phyloP scores from a whole-genome alignment of 495 filamentous ascomycete species.

The Penicillium nucicola region DNA sequence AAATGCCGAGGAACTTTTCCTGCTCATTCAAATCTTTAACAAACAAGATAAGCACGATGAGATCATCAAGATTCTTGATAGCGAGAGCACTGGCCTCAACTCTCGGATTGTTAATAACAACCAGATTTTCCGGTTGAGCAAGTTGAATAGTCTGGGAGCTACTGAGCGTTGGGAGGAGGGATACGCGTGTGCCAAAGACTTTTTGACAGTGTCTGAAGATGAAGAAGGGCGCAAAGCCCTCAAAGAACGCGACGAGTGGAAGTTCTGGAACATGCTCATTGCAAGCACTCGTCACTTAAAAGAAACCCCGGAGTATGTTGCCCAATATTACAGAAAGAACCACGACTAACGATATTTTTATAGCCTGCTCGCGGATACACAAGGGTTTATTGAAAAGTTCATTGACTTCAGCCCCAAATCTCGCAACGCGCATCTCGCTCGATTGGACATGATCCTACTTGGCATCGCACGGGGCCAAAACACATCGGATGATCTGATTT shows the following conservation, averaged over 20 bases:
- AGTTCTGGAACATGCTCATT: constrained; percentile 49
- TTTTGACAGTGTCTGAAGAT: constrained; percentile 33
- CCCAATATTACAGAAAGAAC: neutral
- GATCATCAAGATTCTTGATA: constrained; percentile 48
- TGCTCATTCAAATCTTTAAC: constrained; percentile 52
- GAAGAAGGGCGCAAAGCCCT: constrained; percentile 32
- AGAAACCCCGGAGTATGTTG: constrained; percentile 33
- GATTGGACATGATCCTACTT: constrained; percentile 25
- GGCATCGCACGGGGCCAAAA: constrained; percentile 27
- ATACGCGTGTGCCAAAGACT: constrained; percentile 39
- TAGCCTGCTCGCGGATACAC: constrained; percentile 31
- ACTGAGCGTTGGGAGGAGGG: constrained; percentile 46
- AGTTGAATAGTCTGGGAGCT: constrained; percentile 43
- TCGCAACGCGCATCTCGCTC: constrained; percentile 48
- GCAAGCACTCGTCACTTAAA: constrained; percentile 21
- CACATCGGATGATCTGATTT: constrained; percentile 34
- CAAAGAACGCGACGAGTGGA: constrained; percentile 55
- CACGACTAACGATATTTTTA: constrained; percentile 7
- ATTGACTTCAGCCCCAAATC: constrained; percentile 36
- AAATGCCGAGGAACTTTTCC: constrained; percentile 50
- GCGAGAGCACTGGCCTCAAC: constrained; percentile 45
- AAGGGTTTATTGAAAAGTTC: constrained; percentile 34
- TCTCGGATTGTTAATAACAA: constrained; percentile 53
- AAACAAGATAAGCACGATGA: constrained; percentile 45
- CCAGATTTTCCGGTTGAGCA: constrained; percentile 45